A percentile compares a stretch with the other conserved stretches of the same genome.
Evolutionary conservation across 805 yeast genomes (phyloP).

Genomic region (Ogataea trehalophila): DNA sequence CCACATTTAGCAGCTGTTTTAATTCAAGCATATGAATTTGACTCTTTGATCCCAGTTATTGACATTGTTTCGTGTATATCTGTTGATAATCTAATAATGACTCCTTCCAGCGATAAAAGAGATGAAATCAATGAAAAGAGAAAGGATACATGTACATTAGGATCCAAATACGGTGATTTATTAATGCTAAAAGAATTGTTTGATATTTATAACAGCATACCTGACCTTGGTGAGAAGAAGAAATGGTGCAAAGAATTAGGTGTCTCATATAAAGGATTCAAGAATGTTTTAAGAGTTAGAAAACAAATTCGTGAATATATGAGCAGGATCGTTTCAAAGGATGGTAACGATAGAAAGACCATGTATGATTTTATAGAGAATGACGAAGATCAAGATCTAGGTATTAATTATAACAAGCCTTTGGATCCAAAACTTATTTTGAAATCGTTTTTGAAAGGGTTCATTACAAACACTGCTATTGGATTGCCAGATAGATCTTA

Average conservation of each 20-base stretch:
- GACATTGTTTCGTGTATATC: constrained; percentile 92
- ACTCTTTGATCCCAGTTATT: constrained; percentile 56
- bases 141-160: constrained; percentile 62
- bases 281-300: constrained; percentile 69
- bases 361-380: constrained; percentile 24
- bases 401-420: constrained; percentile 21
- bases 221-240: constrained; percentile 50
- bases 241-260: constrained; percentile 82
- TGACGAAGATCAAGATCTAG: constrained; percentile 23
- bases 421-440: constrained; percentile 55
- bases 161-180: constrained; percentile 77
- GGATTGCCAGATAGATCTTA: constrained; percentile 94
- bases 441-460: constrained; percentile 80
- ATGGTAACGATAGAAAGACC: constrained; percentile 23
- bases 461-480: constrained; percentile 81
- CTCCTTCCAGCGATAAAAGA: constrained; percentile 73
- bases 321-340: constrained; percentile 39
- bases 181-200: constrained; percentile 75
- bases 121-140: constrained; percentile 82
- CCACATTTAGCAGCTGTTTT: constrained; percentile 89
- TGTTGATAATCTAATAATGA: constrained; percentile 80
- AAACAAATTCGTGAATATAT: constrained; percentile 71
- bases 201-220: constrained; percentile 46
- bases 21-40: constrained; percentile 55
- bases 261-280: constrained; percentile 73